A percentile compares a stretch with the other conserved stretches of the same genome.
These are phyloP conservation scores for Penicillium psychrosexuale DNA, from an alignment of 2,329 filamentous ascomycete species.

Conservation along the genomic window DNA sequence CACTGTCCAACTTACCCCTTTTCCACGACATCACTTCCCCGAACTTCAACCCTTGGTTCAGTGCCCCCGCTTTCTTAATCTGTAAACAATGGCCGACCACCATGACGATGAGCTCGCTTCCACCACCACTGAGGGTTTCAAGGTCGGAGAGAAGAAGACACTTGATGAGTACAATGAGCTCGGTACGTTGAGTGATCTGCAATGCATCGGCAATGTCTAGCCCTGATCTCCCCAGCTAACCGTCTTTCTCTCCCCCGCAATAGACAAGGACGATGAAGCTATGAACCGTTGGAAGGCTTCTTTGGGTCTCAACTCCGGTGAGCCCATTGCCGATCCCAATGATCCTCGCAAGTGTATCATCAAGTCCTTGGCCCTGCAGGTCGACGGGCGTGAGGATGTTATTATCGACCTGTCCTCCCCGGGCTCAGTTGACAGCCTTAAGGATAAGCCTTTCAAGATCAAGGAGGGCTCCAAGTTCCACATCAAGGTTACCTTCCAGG, in stretches of 20 bases:
- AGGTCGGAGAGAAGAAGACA: constrained; percentile 98
- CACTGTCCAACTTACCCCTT: neutral
- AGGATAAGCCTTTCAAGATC: constrained; percentile 92
- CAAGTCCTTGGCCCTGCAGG: constrained; percentile 81
- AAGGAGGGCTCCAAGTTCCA: constrained; percentile 93
- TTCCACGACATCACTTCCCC: neutral
- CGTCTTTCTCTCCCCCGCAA: constrained; percentile 20
- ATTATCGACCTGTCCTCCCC: constrained; percentile 79
- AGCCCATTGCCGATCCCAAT: constrained; percentile 68
- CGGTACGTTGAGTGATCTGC: constrained; percentile 56
- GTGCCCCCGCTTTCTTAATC: constrained; percentile 15
- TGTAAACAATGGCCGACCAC: constrained; percentile 61
- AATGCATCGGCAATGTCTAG: neutral
- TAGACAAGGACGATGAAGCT: constrained; percentile 78
- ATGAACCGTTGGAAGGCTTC: constrained; percentile 97
- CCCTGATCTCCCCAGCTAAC: constrained; percentile 6
- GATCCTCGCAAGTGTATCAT: constrained; percentile 93
- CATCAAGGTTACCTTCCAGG: constrained; percentile 92
- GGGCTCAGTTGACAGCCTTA: constrained; percentile 72
- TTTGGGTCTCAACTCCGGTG: constrained; percentile 74
- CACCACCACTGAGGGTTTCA: constrained; percentile 92
- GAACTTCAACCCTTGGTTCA: constrained; percentile 12
- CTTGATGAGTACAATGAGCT: constrained; percentile 91
- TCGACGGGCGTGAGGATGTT: constrained; percentile 76
- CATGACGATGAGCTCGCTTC: constrained; percentile 79